Percentiles rank a stretch among this genome's conserved stretches.
Evolutionary conservation across 352 stramenopile species (phyloP).

Genomic region (Phytophthora rubi): DNA sequence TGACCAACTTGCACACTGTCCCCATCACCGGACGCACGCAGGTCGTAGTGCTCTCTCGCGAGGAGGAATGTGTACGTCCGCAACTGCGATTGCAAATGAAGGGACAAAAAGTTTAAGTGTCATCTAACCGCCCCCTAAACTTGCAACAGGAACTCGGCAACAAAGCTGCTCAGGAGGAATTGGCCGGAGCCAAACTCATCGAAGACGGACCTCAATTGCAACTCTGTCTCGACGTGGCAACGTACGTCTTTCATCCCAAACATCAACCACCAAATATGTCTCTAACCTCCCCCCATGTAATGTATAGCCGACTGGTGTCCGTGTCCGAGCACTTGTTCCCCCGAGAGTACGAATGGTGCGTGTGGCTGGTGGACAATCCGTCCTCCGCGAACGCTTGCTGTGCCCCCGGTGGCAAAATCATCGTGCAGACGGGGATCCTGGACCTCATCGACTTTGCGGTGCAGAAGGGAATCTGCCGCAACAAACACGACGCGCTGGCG

Average conservation of each 20-base stretch:
- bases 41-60: constrained; percentile 65
- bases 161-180: constrained; percentile 47
- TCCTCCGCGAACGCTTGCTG: constrained; percentile 64
- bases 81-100: background rate
- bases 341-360: constrained; percentile 66
- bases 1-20: constrained; percentile 72
- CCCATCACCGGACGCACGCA: constrained; percentile 72
- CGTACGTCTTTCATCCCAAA: constrained; percentile 38
- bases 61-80: constrained; percentile 65
- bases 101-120: background rate
- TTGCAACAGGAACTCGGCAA: constrained; percentile 58
- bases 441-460: constrained; percentile 70
- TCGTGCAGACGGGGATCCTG: constrained; percentile 73
- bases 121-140: background rate
- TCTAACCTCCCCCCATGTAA: constrained; percentile 1
- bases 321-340: constrained; percentile 74
- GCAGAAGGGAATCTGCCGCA: constrained; percentile 57
- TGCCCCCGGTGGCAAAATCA: constrained; percentile 70
- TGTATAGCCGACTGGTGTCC: constrained; percentile 52
- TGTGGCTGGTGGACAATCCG: constrained; percentile 64
- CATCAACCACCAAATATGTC: background rate
- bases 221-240: constrained; percentile 68
- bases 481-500: constrained; percentile 68
- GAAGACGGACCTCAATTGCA: constrained; percentile 52
- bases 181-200: constrained; percentile 48